Conservation (phyloP, 1,284 basidiomycete genomes). For the Moniliella sp. region DNA sequence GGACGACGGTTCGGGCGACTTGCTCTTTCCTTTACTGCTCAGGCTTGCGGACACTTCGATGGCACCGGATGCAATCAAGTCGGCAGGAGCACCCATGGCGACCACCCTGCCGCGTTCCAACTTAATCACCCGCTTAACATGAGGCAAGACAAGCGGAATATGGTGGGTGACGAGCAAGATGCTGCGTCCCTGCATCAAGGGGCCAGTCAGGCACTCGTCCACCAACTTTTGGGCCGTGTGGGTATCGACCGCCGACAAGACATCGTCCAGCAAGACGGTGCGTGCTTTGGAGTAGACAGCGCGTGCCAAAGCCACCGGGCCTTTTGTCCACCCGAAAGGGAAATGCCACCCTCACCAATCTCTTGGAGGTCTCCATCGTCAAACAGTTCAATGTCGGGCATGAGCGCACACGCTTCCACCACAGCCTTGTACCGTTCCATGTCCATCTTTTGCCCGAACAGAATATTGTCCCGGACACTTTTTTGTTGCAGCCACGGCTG, state of each 20-base stretch:
- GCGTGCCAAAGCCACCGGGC: conserved; percentile 18
- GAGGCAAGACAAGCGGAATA: background rate
- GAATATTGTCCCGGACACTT: conserved; percentile 17
- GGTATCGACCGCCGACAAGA: conserved; percentile 43
- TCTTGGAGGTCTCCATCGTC: conserved; percentile 18
- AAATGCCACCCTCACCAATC: conserved; percentile 19
- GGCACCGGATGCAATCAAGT: too few relatives aligned
- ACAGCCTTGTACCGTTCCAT: conserved; percentile 11
- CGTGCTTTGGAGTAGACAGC: conserved; percentile 19
- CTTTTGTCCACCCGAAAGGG: conserved; percentile 25
- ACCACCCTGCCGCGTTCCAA: too few relatives aligned
- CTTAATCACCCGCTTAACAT: too few relatives aligned
- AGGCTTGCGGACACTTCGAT: too few relatives aligned
- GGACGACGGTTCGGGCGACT: too few relatives aligned
- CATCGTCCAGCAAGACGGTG: conserved; percentile 23
- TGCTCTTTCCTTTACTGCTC: too few relatives aligned
- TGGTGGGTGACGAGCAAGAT: conserved; percentile 61
- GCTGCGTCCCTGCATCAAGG: conserved; percentile 46
- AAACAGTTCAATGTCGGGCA: conserved; percentile 12
- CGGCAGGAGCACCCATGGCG: too few relatives aligned
- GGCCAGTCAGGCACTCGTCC: conserved; percentile 46
- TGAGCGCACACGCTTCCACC: conserved; percentile 16
- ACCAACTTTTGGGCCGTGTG: conserved; percentile 44
- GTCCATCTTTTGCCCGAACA: conserved; percentile 14
- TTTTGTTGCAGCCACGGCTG: conserved; percentile 2